phyloP scores from a whole-genome alignment of 2,329 filamentous ascomycete genomes.

The Aspergillus jensenii region DNA sequence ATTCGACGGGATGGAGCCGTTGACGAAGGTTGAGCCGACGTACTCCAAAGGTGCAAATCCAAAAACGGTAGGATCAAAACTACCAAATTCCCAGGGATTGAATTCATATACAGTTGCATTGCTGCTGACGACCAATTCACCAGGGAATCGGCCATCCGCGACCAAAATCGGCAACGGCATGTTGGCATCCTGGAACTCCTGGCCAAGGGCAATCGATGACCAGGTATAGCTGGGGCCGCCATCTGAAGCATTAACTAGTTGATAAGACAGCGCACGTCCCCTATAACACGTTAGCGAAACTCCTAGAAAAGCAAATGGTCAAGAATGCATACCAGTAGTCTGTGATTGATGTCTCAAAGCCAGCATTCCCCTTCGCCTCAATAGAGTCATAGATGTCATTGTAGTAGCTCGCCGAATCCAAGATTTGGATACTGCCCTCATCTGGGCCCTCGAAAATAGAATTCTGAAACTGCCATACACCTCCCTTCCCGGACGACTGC shows the following conservation, averaged over 20 bases:
- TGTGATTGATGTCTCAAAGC: constrained; percentile 70
- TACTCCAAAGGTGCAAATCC: constrained; percentile 71
- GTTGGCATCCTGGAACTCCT: constrained; percentile 62
- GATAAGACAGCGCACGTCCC: constrained; percentile 79
- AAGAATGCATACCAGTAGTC: constrained; percentile 66
- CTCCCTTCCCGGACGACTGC: constrained; percentile 39
- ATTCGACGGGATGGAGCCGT: constrained; percentile 56
- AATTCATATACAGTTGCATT: constrained; percentile 78
- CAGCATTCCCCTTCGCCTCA: constrained; percentile 59
- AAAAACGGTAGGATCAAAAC: constrained; percentile 70
- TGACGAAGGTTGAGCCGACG: constrained; percentile 70
- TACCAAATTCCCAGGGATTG: constrained; percentile 77
- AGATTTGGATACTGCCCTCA: constrained; percentile 42
- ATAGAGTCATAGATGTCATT: constrained; percentile 59
- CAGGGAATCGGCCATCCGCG: constrained; percentile 65
- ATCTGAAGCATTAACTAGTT: constrained; percentile 73
- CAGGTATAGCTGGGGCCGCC: constrained; percentile 79
- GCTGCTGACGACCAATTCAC: constrained; percentile 60
- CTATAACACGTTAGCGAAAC: background rate
- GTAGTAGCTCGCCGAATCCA: constrained; percentile 62
- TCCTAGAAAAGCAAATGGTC: too few species aligned
- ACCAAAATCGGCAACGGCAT: constrained; percentile 74
- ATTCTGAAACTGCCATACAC: constrained; percentile 63
- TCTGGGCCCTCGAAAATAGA: constrained; percentile 60
- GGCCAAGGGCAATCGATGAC: constrained; percentile 69